Evolutionary conservation across 2,329 filamentous ascomycete genomes (phyloP).

Genomic region (Pseudogymnoascus sp.): DNA sequence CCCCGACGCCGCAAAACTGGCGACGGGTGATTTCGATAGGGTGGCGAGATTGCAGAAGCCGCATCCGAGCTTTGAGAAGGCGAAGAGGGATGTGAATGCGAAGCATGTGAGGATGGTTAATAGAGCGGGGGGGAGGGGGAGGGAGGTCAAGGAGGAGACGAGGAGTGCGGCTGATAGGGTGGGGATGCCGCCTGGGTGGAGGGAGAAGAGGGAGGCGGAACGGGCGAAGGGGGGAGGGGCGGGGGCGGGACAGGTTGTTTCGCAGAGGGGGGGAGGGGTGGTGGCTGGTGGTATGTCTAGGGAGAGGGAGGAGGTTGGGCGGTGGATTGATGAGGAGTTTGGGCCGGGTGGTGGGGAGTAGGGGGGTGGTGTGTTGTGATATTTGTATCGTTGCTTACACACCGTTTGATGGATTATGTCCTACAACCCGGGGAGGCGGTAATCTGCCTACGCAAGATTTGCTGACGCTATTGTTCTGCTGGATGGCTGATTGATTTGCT

Average conservation of each 20-base stretch:
- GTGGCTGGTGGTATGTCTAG: not conserved
- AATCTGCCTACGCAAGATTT: not conserved
- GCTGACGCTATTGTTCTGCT: no score
- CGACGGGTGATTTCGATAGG: not conserved
- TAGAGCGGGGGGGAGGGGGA: not conserved
- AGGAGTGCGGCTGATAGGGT: not conserved
- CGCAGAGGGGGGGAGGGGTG: no score
- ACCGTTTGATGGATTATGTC: not conserved
- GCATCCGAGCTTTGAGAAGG: not conserved
- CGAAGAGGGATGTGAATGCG: not conserved
- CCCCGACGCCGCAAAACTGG: not conserved
- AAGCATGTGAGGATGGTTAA: not conserved
- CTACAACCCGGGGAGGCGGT: not conserved
- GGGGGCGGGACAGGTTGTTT: no score
- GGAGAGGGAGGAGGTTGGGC: no score
- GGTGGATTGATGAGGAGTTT: not conserved
- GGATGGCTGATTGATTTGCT: no score
- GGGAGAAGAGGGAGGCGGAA: no score
- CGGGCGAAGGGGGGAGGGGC: not conserved
- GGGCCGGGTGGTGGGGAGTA: not conserved
- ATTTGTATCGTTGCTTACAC: not conserved
- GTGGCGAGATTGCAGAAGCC: not conserved
- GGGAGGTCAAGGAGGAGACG: not conserved
- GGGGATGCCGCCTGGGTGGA: not conserved
- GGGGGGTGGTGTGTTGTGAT: not conserved